Conservation (phyloP, 2,329 filamentous ascomycete species). For the Sclerotiophoma versabilis region DNA sequence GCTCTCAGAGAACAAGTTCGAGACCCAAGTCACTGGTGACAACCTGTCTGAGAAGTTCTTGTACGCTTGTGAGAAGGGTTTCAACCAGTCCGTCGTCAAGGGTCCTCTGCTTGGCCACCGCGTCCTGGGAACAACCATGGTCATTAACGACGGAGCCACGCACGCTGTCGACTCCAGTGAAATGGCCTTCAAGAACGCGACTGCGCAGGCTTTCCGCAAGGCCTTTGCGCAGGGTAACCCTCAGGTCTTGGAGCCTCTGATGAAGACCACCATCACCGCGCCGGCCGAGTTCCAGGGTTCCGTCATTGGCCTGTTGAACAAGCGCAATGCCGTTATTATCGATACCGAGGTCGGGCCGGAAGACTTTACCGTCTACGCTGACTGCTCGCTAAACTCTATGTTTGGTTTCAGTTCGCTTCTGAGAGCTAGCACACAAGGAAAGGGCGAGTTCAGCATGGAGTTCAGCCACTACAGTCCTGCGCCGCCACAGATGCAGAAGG, state of each 20-base stretch:
- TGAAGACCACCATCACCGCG: conserved; percentile 97
- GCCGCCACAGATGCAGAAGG: conserved; percentile 85
- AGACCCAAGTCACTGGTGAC: conserved; percentile 86
- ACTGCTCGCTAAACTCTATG: conserved; percentile 96
- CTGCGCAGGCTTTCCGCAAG: conserved; percentile 95
- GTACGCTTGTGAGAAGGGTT: conserved; percentile 93
- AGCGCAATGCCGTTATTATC: conserved; percentile 92
- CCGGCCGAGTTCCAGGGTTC: conserved; percentile 98
- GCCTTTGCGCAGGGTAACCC: conserved; percentile 83
- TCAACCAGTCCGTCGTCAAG: conserved; percentile 80
- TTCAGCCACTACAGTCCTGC: conserved; percentile 95
- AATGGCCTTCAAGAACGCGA: conserved; percentile 92
- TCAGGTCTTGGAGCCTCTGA: conserved; percentile 89
- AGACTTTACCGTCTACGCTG: conserved; percentile 90
- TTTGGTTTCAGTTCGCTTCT: conserved; percentile 95
- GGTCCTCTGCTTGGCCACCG: conserved; percentile 92
- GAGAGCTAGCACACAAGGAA: conserved; percentile 92
- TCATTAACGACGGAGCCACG: conserved; percentile 94
- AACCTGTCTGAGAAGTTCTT: conserved; percentile 95
- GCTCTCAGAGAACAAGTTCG: conserved; percentile 79
- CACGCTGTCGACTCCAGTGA: conserved; percentile 98
- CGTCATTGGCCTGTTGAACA: conserved; percentile 93
- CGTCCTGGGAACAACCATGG: conserved; percentile 88
- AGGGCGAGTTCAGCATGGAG: conserved; percentile 99
- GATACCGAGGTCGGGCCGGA: conserved; percentile 94